These are phyloP conservation scores for Dryas octopetala DNA, from an alignment of 306 rosid species.

Conservation along the genomic window DNA sequence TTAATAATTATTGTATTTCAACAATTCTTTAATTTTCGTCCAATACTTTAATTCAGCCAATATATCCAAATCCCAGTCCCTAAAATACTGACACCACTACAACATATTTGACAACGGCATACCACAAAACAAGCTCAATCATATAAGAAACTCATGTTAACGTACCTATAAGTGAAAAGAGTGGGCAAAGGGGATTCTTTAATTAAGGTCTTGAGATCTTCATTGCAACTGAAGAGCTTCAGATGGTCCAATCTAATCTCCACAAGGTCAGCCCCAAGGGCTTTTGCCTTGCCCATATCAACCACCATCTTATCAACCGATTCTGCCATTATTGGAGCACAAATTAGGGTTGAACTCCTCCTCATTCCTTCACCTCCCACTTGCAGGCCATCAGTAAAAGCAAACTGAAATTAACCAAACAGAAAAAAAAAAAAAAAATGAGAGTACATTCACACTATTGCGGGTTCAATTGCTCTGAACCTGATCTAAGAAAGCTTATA, in stretches of 20 bases:
- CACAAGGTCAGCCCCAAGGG: constrained; percentile 60
- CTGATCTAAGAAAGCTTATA: neutral
- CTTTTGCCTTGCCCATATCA: constrained; percentile 42
- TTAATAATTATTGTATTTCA: neutral
- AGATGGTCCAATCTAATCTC: constrained; percentile 68
- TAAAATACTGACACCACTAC: neutral
- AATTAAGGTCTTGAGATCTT: constrained; percentile 47
- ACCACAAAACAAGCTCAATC: neutral
- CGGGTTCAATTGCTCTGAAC: neutral
- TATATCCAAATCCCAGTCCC: neutral
- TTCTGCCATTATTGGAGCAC: constrained; percentile 62
- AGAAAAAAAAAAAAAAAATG: neutral
- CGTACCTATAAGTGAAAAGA: constrained; percentile 61
- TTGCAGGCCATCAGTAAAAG: constrained; percentile 27
- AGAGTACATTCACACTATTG: neutral
- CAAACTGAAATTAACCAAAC: constrained; percentile 35
- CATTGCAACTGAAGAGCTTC: constrained; percentile 43
- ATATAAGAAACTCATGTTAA: neutral
- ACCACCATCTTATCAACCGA: constrained; percentile 46
- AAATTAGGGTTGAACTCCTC: constrained; percentile 51
- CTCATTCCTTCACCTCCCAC: constrained; percentile 28
- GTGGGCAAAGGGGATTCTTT: constrained; percentile 50
- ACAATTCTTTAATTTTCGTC: neutral
- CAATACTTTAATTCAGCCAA: neutral
- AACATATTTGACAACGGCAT: neutral